Percentiles rank a stretch among this genome's conserved stretches.
These are phyloP conservation scores for Rhizomucor pusillus DNA, from an alignment of 371 early-diverging fungal species.

Conservation along the genomic window DNA sequence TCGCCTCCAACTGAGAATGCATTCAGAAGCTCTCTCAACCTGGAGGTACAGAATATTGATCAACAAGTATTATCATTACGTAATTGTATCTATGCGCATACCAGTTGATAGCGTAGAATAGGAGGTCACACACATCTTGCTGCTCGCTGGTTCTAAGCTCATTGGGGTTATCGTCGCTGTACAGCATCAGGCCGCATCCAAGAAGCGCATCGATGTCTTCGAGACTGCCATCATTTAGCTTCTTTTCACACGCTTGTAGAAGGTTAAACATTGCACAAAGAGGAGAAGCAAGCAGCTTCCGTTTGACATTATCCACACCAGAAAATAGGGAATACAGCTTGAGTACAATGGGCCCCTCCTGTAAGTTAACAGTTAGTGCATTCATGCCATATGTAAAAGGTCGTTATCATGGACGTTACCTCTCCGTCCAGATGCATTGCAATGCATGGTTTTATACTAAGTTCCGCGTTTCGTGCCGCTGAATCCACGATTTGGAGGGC, in stretches of 20 bases:
- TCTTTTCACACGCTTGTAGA: conserved; percentile 71
- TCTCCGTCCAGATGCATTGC: conserved; percentile 50
- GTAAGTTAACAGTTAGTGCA: background rate
- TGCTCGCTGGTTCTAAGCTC: conserved; percentile 22
- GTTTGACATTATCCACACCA: conserved; percentile 20
- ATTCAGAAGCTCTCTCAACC: conserved; percentile 74
- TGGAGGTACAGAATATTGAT: conserved; percentile 19
- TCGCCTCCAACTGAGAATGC: conserved; percentile 56
- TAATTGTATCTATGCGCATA: conserved; percentile 9
- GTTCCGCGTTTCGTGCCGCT: conserved; percentile 1
- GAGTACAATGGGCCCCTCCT: conserved; percentile 18
- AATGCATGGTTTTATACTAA: conserved; percentile 20
- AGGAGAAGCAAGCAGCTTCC: conserved; percentile 44
- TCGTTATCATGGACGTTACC: conserved; percentile 1
- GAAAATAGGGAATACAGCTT: conserved; percentile 25
- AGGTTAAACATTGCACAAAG: conserved; percentile 72
- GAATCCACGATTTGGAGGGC: conserved; percentile 8
- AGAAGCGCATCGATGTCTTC: conserved; percentile 73
- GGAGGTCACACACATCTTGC: conserved; percentile 42
- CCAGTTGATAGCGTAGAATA: conserved; percentile 65
- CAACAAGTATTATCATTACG: background rate
- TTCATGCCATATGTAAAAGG: background rate
- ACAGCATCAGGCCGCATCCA: conserved; percentile 64
- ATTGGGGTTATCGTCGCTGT: conserved; percentile 29
- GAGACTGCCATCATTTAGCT: conserved; percentile 50